Percentiles rank a stretch among this genome's conserved stretches.
Evolutionary conservation across 192 early-diverging fungal species (phyloP).

Genomic region (Coemansia sp.): DNA sequence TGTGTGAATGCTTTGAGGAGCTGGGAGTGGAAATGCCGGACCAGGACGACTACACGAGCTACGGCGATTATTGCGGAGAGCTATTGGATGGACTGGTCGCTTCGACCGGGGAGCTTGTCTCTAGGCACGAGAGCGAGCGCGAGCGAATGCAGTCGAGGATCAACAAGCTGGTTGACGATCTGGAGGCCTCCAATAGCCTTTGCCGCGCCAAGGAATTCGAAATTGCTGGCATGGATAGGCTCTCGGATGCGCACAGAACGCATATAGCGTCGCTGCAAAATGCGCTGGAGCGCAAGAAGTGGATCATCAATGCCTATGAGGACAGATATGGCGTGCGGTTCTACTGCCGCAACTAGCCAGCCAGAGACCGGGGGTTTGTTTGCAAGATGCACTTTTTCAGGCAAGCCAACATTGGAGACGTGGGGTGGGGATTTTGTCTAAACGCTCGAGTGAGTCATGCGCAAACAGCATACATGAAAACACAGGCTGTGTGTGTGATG

Average conservation of each 20-base stretch:
- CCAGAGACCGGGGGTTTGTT: too few relatives aligned
- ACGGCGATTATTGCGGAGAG: neutral
- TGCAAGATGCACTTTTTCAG: too few relatives aligned
- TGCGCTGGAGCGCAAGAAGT: conserved; percentile 15
- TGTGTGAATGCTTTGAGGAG: conserved; percentile 5
- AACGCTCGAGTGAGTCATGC: too few relatives aligned
- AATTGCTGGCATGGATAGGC: conserved; percentile 5
- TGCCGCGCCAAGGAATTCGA: neutral
- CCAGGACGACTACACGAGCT: neutral
- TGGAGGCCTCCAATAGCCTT: neutral
- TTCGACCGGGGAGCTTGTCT: neutral
- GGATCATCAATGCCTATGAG: neutral
- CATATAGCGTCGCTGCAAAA: conserved; percentile 24
- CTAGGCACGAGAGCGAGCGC: neutral
- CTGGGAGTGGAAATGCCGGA: neutral
- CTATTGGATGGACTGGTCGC: neutral
- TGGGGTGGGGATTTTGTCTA: too few relatives aligned
- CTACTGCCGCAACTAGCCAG: too few relatives aligned
- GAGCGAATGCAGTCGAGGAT: neutral
- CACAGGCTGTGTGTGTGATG: too few relatives aligned
- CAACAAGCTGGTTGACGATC: neutral
- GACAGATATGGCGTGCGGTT: neutral
- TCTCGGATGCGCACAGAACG: conserved; percentile 11
- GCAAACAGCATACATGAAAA: too few relatives aligned
- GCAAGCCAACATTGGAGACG: too few relatives aligned